phyloP scores from a whole-genome alignment of 2,329 filamentous ascomycete genomes.

The Phialophora macrospora region DNA sequence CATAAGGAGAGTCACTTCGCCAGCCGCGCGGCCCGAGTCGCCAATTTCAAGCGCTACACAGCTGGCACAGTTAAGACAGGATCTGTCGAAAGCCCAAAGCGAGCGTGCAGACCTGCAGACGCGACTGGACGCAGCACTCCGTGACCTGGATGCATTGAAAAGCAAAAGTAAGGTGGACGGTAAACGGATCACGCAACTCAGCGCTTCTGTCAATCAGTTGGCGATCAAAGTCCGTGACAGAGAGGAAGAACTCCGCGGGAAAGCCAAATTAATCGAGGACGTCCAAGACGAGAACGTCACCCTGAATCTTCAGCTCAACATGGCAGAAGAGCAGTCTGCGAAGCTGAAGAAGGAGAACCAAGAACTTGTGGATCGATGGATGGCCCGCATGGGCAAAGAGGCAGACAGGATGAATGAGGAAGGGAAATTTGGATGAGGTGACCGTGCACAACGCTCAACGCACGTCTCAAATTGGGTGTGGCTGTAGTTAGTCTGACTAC shows the following conservation, averaged over 20 bases:
- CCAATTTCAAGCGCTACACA: constrained; percentile 33
- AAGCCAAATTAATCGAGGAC: constrained; percentile 81
- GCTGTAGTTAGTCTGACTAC: not conserved
- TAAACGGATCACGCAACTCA: constrained; percentile 65
- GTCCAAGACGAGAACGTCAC: constrained; percentile 93
- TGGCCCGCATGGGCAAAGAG: constrained; percentile 83
- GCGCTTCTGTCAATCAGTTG: constrained; percentile 65
- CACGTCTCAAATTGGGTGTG: not conserved
- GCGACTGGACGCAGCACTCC: constrained; percentile 65
- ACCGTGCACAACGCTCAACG: not conserved
- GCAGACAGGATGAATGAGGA: constrained; percentile 81
- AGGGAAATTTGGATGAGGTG: constrained; percentile 44
- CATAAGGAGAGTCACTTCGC: constrained; percentile 39
- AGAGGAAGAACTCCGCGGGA: constrained; percentile 82
- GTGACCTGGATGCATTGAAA: constrained; percentile 69
- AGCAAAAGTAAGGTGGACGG: constrained; percentile 64
- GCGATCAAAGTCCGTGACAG: constrained; percentile 74
- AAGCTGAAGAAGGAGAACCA: constrained; percentile 81
- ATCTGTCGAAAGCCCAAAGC: constrained; percentile 77
- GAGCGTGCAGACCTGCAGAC: constrained; percentile 71
- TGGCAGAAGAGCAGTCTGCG: constrained; percentile 76
- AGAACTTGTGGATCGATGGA: constrained; percentile 88
- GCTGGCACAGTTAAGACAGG: constrained; percentile 59
- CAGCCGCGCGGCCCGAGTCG: constrained; percentile 44
- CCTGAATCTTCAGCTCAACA: constrained; percentile 82